A percentile compares a stretch with the other conserved stretches of the same genome.
Evolutionary conservation across 2,329 filamentous ascomycete genomes (phyloP).

Genomic region (Elsinoe necatrix): DNA sequence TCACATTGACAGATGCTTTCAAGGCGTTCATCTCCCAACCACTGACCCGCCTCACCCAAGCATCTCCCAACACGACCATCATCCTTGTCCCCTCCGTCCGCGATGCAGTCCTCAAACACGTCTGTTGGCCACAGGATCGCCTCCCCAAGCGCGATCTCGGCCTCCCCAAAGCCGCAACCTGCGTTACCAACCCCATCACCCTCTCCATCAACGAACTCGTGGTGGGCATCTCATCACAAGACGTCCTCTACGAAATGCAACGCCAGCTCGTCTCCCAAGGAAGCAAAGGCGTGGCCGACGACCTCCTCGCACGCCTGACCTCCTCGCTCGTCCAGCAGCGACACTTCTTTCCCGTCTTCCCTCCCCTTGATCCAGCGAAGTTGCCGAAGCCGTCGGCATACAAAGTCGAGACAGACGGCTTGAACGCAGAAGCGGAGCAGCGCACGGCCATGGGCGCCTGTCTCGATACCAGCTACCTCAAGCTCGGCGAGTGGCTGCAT

Average conservation of each 20-base stretch:
- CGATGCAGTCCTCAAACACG: slow-evolving; percentile 71
- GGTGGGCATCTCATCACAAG: slow-evolving; percentile 73
- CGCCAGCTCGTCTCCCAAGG: slow-evolving; percentile 57
- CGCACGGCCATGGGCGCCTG: slow-evolving; percentile 59
- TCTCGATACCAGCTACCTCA: slow-evolving; percentile 75
- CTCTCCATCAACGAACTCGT: slow-evolving; percentile 80
- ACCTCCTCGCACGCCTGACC: slow-evolving; percentile 62
- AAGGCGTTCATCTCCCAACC: slow-evolving; percentile 66
- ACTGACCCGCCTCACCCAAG: slow-evolving; percentile 59
- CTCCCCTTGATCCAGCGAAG: slow-evolving; percentile 60
- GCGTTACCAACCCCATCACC: slow-evolving; percentile 86
- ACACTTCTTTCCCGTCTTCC: slow-evolving; percentile 85
- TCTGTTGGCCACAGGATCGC: slow-evolving; percentile 75
- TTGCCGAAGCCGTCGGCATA: slow-evolving; percentile 49
- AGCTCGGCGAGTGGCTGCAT: slow-evolving; percentile 83
- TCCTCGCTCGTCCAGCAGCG: slow-evolving; percentile 79
- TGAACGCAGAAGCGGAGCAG: slow-evolving; percentile 18
- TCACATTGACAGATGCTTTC: slow-evolving; percentile 76
- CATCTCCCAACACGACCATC: slow-evolving; percentile 71
- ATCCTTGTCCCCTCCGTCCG: slow-evolving; percentile 76
- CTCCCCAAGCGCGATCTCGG: slow-evolving; percentile 64
- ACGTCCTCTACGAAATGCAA: slow-evolving; percentile 67
- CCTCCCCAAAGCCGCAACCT: slow-evolving; percentile 64
- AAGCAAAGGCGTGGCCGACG: slow-evolving; percentile 64
- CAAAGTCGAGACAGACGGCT: slow-evolving; percentile 32